phyloP scores from a whole-genome alignment of 164 flowering plant species.

The Liriodendron chinense region DNA sequence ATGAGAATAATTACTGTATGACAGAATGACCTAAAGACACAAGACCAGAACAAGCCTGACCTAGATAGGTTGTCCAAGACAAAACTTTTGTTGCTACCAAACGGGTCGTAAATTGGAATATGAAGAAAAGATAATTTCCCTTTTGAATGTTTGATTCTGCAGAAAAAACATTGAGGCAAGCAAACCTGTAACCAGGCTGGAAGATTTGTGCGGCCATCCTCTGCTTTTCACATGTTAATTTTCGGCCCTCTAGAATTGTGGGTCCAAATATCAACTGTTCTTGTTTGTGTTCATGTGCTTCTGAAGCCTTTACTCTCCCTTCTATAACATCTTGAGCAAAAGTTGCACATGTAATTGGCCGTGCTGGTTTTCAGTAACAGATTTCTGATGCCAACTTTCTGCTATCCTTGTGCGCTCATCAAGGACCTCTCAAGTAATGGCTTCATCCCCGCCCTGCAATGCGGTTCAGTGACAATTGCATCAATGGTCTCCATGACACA shows the following conservation, averaged over 20 bases:
- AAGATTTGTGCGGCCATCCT: conserved; percentile 89
- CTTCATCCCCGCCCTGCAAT: conserved; percentile 64
- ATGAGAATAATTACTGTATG: too few species aligned
- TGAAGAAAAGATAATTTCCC: not conserved
- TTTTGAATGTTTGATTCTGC: not conserved
- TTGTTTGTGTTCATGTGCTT: conserved; percentile 85
- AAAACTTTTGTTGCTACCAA: too few species aligned
- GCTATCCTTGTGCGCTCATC: conserved; percentile 78
- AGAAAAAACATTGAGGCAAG: not conserved
- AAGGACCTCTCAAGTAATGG: conserved; percentile 47
- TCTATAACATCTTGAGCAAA: conserved; percentile 98
- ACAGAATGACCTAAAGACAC: not conserved
- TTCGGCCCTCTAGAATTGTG: conserved; percentile 67
- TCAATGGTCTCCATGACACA: not conserved
- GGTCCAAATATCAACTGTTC: conserved; percentile 92
- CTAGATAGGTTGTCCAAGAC: not conserved
- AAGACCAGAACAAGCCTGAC: not conserved
- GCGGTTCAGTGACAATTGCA: not conserved
- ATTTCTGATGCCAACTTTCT: conserved; percentile 84
- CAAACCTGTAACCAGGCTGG: conserved; percentile 80
- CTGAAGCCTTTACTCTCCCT: conserved; percentile 78
- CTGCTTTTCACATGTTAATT: conserved; percentile 72
- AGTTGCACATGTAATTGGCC: conserved; percentile 94
- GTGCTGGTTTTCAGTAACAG: conserved; percentile 78
- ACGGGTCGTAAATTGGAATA: not conserved